A percentile compares a stretch with the other conserved stretches of the same genome.
phyloP scores from a whole-genome alignment of 2,329 filamentous ascomycete genomes.

The Leptosphaerulina australis region DNA sequence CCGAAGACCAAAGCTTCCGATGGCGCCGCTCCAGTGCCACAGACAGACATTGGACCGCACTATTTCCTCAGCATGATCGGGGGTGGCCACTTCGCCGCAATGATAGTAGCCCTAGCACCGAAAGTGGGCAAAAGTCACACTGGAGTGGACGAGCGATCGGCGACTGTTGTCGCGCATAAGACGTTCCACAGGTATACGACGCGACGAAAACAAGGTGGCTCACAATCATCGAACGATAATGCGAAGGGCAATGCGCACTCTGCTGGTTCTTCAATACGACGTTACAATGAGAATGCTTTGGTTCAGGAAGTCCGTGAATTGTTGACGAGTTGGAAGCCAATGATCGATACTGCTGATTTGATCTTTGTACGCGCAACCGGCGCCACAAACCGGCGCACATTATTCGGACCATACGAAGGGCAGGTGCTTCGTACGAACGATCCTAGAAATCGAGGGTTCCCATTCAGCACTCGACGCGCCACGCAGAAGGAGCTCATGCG shows the following conservation, averaged over 20 bases:
- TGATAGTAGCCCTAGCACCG: constrained; percentile 88
- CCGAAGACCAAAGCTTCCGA: constrained; percentile 53
- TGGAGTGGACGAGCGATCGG: constrained; percentile 79
- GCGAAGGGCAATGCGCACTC: constrained; percentile 95
- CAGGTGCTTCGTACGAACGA: constrained; percentile 84
- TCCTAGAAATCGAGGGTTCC: constrained; percentile 80
- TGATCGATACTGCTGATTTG: constrained; percentile 83
- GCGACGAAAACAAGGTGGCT: constrained; percentile 91
- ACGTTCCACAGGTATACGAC: constrained; percentile 98
- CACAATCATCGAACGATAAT: constrained; percentile 91
- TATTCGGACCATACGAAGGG: constrained; percentile 90
- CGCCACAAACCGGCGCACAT: constrained; percentile 79
- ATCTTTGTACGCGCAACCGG: constrained; percentile 91
- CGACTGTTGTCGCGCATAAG: constrained; percentile 90
- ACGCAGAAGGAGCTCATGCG: constrained; percentile 96
- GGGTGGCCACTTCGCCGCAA: constrained; percentile 94
- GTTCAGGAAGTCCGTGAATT: constrained; percentile 85
- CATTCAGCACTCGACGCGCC: constrained; percentile 88
- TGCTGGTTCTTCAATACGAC: constrained; percentile 83
- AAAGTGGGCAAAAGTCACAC: constrained; percentile 72
- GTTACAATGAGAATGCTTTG: constrained; percentile 92
- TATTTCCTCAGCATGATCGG: constrained; percentile 99
- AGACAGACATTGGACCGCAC: constrained; percentile 74
- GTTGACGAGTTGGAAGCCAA: constrained; percentile 79
- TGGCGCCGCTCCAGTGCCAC: constrained; percentile 64